A percentile compares a stretch with the other conserved stretches of the same genome.
Evolutionary conservation across 169 alveolate species (phyloP).

Genomic region (Plasmodium sp.): DNA sequence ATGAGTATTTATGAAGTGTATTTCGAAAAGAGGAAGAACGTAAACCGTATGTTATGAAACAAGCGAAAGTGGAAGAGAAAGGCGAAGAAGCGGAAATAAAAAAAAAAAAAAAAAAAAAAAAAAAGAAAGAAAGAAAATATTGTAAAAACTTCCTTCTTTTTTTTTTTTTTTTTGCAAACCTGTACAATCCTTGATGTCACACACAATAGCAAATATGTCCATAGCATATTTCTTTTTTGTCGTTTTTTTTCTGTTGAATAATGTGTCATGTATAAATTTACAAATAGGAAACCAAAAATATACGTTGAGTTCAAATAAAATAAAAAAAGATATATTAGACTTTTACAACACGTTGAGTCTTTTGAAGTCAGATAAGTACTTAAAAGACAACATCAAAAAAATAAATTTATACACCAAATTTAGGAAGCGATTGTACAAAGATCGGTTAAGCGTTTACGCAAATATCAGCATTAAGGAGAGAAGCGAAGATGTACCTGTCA

Average conservation of each 20-base stretch:
- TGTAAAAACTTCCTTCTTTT: neutral
- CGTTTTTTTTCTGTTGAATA: slow-evolving; percentile 52
- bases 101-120: neutral
- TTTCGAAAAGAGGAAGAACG: slow-evolving; percentile 1
- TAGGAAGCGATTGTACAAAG: slow-evolving; percentile 60
- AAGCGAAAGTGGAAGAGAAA: neutral
- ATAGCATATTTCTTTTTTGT: slow-evolving; percentile 25
- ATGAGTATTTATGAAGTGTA: slow-evolving; percentile 26
- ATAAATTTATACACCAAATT: slow-evolving; percentile 60
- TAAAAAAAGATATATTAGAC: slow-evolving; percentile 55
- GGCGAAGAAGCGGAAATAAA: neutral
- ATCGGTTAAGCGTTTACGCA: slow-evolving; percentile 66
- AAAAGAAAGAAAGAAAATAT: neutral
- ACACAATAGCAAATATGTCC: slow-evolving; percentile 48
- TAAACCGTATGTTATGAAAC: slow-evolving; percentile 12
- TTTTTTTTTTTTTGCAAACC: neutral
- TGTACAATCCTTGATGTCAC: neutral
- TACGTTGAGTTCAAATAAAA: slow-evolving; percentile 35
- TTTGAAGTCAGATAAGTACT: slow-evolving; percentile 62
- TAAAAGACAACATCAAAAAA: slow-evolving; percentile 68
- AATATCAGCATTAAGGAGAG: slow-evolving; percentile 61
- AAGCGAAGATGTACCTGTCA: slow-evolving; percentile 66
- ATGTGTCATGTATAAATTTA: slow-evolving; percentile 64
- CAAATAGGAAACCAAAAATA: slow-evolving; percentile 73
- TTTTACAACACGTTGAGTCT: slow-evolving; percentile 42